Conservation (phyloP, 352 stramenopile species). For the Phytopythium cucurbitacearum region DNA sequence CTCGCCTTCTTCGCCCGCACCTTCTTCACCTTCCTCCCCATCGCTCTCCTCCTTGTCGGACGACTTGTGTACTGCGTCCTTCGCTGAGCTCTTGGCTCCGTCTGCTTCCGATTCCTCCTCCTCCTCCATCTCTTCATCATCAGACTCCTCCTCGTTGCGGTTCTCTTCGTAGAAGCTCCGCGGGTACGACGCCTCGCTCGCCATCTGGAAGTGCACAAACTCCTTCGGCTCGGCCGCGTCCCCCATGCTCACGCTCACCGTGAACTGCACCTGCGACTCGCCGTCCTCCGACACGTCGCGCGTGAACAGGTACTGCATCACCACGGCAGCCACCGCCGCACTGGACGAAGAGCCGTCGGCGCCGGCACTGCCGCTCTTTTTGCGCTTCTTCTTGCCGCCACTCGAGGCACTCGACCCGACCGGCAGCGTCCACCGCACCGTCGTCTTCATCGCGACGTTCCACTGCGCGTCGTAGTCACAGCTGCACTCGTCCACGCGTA, state of each 20-base stretch:
- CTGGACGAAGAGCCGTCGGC: neutral
- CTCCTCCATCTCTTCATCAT: conserved; percentile 13
- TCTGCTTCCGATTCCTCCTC: conserved; percentile 19
- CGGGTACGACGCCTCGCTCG: conserved; percentile 47
- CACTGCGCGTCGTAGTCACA: conserved; percentile 60
- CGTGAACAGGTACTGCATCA: conserved; percentile 49
- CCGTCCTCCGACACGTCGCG: conserved; percentile 18
- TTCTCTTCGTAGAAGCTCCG: conserved; percentile 72
- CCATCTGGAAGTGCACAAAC: conserved; percentile 59
- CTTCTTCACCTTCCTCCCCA: conserved; percentile 6
- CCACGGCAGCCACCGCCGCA: conserved; percentile 20
- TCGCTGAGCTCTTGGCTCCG: conserved; percentile 6
- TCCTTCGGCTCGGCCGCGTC: conserved; percentile 30
- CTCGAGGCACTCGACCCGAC: conserved; percentile 4
- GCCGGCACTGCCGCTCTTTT: conserved; percentile 10
- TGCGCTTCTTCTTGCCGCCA: conserved; percentile 38
- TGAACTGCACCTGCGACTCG: conserved; percentile 46
- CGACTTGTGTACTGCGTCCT: conserved; percentile 1
- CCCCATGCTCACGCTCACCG: conserved; percentile 34
- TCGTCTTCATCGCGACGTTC: conserved; percentile 56
- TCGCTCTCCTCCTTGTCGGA: conserved; percentile 10
- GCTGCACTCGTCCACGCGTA: conserved; percentile 51
- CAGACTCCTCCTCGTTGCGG: conserved; percentile 29
- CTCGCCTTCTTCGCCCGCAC: conserved; percentile 19
- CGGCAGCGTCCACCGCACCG: conserved; percentile 49